A percentile compares a stretch with the other conserved stretches of the same genome.
These are phyloP conservation scores for Suillus clintonianus DNA, from an alignment of 768 basidiomycete genomes.

Conservation along the genomic window DNA sequence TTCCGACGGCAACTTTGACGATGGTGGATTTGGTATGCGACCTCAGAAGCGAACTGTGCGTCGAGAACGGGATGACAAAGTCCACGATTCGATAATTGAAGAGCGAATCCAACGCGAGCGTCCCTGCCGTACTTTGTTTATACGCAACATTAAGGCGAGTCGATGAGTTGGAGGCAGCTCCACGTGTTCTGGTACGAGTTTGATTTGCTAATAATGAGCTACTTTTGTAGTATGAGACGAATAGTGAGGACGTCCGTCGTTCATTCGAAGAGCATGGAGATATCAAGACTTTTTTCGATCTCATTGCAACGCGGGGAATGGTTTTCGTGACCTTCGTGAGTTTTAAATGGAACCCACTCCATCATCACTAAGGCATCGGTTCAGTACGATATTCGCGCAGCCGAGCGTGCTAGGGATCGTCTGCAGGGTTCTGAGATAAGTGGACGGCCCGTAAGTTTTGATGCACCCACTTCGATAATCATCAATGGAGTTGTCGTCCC, in stretches of 20 bases:
- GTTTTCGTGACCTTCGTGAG: constrained; percentile 98
- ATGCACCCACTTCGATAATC: constrained; percentile 1
- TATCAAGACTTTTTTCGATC: constrained; percentile 96
- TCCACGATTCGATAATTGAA: constrained; percentile 90
- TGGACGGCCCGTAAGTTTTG: constrained; percentile 78
- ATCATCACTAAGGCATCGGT: constrained; percentile 14
- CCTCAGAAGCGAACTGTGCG: constrained; percentile 51
- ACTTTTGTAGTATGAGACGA: constrained; percentile 76
- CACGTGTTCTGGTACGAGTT: constrained; percentile 2
- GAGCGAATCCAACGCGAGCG: constrained; percentile 92
- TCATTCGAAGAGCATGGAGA: constrained; percentile 93
- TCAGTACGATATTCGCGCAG: constrained; percentile 91
- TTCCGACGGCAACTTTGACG: constrained; percentile 56
- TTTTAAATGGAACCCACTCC: constrained; percentile 17
- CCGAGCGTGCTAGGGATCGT: constrained; percentile 87
- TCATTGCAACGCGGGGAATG: constrained; percentile 95
- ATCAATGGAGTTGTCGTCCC: constrained; percentile 10
- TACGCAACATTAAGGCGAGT: constrained; percentile 97
- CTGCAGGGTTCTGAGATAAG: constrained; percentile 88
- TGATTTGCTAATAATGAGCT: constrained; percentile 16
- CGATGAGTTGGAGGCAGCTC: constrained; percentile 14
- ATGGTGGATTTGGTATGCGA: constrained; percentile 47
- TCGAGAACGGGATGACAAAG: constrained; percentile 85
- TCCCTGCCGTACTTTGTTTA: constrained; percentile 94
- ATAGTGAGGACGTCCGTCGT: constrained; percentile 79